These are phyloP conservation scores for Talaromyces verruculosus DNA, from an alignment of 2,329 filamentous ascomycete genomes.

Conservation along the genomic window DNA sequence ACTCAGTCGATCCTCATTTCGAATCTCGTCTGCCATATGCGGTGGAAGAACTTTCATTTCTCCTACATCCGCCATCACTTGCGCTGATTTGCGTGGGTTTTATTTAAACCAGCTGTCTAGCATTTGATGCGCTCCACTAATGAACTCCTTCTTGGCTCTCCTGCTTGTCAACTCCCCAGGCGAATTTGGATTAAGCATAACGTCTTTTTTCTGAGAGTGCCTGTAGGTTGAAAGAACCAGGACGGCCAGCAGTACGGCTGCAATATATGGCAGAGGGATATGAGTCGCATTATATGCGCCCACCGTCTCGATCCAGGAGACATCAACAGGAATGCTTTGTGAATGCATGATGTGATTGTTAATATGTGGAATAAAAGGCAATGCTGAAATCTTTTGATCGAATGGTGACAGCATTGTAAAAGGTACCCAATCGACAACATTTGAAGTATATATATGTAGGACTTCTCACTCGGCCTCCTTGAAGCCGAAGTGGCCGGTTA, in stretches of 20 bases:
- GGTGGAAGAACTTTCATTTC: slow-evolving; percentile 1
- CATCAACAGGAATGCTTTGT: background rate
- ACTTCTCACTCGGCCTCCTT: background rate
- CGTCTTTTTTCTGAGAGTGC: background rate
- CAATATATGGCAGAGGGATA: background rate
- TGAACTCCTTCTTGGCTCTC: background rate
- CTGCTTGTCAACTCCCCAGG: background rate
- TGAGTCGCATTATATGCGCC: background rate
- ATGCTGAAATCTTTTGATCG: background rate
- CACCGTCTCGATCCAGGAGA: background rate
- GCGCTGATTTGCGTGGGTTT: background rate
- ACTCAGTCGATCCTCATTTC: slow-evolving; percentile 6
- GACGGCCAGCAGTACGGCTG: background rate
- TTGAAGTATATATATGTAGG: background rate
- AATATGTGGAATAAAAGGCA: background rate
- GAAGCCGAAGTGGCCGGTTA: background rate
- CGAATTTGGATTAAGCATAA: background rate
- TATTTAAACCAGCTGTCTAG: background rate
- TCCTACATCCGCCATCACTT: background rate
- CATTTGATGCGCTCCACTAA: background rate
- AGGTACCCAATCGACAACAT: background rate
- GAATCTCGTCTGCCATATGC: slow-evolving; percentile 3
- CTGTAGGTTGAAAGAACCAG: background rate
- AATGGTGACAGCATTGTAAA: background rate
- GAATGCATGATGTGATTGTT: background rate